These are phyloP conservation scores for Lolium multiflorum DNA, from an alignment of 176 grass and related monocot genomes.

Conservation along the genomic window DNA sequence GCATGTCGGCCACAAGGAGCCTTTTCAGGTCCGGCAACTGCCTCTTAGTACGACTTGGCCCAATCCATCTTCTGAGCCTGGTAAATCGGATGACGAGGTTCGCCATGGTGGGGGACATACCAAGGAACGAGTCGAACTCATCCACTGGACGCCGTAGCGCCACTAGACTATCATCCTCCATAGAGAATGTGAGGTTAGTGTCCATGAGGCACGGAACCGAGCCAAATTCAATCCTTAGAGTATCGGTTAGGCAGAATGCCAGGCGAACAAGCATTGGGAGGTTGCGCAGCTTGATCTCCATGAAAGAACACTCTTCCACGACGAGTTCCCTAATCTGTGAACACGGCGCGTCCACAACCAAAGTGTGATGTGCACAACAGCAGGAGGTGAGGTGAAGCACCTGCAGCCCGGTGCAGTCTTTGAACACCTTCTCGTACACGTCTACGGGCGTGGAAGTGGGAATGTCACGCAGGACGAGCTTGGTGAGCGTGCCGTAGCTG, in stretches of 20 bases:
- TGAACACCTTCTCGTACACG: neutral
- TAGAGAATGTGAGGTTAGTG: neutral
- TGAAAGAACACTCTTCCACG: neutral
- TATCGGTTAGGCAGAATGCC: neutral
- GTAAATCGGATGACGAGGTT: neutral
- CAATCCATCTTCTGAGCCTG: neutral
- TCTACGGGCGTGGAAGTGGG: neutral
- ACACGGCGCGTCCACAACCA: no score
- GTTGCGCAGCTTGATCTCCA: neutral
- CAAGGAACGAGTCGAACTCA: no score
- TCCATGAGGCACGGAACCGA: neutral
- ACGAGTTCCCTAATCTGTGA: neutral
- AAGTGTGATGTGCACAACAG: neutral
- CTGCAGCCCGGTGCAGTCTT: neutral
- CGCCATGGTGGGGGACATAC: neutral
- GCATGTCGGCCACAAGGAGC: neutral
- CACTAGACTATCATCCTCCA: neutral
- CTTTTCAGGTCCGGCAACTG: neutral
- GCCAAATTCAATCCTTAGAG: neutral
- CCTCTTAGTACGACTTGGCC: neutral
- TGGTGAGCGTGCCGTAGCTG: neutral
- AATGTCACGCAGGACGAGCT: constrained; percentile 30
- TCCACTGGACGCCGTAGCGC: no score
- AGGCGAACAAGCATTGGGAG: no score
- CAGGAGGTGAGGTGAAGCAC: constrained; percentile 28